phyloP scores from a whole-genome alignment of 2,329 filamentous ascomycete species.

The Neofusicoccum umdonicola region DNA sequence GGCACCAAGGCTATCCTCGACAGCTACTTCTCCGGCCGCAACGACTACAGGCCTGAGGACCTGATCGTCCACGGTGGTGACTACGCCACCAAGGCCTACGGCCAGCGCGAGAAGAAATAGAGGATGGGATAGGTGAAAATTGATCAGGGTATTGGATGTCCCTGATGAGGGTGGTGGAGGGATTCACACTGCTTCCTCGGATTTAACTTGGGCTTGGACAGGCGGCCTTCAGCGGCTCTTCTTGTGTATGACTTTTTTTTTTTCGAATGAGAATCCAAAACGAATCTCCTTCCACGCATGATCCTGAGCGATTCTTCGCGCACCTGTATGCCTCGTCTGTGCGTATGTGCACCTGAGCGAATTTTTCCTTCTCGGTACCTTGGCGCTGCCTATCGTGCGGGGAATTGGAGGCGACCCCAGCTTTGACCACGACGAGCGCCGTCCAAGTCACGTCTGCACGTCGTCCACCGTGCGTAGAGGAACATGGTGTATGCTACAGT shows the following conservation, averaged over 20 bases:
- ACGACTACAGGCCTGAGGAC: constrained; percentile 88
- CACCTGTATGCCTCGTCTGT: neutral
- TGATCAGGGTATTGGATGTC: neutral
- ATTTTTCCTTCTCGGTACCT: too few relatives aligned
- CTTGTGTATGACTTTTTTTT: neutral
- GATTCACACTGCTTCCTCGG: neutral
- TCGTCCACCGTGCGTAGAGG: neutral
- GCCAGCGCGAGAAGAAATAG: constrained; percentile 62
- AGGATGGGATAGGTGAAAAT: neutral
- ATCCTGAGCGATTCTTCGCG: too few relatives aligned
- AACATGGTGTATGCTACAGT: neutral
- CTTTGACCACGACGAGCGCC: too few relatives aligned
- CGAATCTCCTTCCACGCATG: neutral
- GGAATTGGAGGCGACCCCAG: neutral
- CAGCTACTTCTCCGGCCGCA: constrained; percentile 81
- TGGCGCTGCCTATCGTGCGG: neutral
- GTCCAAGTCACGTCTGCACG: too few relatives aligned
- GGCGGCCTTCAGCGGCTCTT: neutral
- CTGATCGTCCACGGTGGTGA: constrained; percentile 86
- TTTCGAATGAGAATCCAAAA: constrained; percentile 1
- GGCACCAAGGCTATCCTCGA: constrained; percentile 88
- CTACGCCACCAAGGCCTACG: constrained; percentile 93
- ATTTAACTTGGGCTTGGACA: neutral
- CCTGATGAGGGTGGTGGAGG: neutral
- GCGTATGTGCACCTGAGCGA: neutral